These are phyloP conservation scores for Dunaliella primolecta DNA, from an alignment of 139 green algal species.

Conservation along the genomic window DNA sequence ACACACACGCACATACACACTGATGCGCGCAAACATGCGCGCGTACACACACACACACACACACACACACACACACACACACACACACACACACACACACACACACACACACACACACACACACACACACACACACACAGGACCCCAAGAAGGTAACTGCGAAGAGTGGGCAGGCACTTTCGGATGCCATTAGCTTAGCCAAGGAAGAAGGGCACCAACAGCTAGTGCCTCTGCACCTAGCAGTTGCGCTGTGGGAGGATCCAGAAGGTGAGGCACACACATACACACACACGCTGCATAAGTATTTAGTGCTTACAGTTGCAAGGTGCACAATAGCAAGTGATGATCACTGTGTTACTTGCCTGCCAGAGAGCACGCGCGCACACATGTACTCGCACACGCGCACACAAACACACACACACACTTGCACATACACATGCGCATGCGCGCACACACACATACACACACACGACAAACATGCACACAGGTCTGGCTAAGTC, in stretches of 20 bases:
- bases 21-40: not conserved
- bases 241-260: slow-evolving; percentile 70
- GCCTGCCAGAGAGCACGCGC: no score
- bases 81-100: slow-evolving; percentile 4
- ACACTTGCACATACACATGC: no score
- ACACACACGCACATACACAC: not conserved
- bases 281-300: not conserved
- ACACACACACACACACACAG: slow-evolving; percentile 1
- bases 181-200: slow-evolving; percentile 40
- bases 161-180: slow-evolving; percentile 30
- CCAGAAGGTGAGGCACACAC: slow-evolving; percentile 8
- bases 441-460: no score
- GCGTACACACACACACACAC: not conserved
- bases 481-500: not conserved
- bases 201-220: slow-evolving; percentile 55
- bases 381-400: no score
- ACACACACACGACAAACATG: no score
- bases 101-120: slow-evolving; percentile 8
- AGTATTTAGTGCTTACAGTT: no score
- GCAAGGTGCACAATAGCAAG: no score
- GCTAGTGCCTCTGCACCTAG: slow-evolving; percentile 67
- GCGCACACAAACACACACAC: no score
- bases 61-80: not conserved
- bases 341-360: no score
- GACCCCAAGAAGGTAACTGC: slow-evolving; percentile 62